Conservation (phyloP, 1,139 yeast species). For the Saccharomyces hybrid region DNA sequence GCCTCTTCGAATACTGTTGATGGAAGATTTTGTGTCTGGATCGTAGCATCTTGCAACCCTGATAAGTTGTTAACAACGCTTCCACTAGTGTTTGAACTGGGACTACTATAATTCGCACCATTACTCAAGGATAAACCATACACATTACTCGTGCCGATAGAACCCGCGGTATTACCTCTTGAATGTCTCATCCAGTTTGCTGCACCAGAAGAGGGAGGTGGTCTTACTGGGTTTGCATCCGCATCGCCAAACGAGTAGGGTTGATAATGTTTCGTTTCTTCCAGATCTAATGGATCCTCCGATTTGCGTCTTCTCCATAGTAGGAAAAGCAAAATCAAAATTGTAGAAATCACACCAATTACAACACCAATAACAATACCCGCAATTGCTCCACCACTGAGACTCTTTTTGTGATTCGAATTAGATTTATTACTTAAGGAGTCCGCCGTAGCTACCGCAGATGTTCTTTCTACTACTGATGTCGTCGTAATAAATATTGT, state of each 20-base stretch:
- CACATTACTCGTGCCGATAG: not conserved
- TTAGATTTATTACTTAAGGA: not conserved
- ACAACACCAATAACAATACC: slow-evolving; percentile 64
- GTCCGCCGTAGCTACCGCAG: slow-evolving; percentile 11
- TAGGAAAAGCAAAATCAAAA: slow-evolving; percentile 34
- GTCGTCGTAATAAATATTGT: slow-evolving; percentile 19
- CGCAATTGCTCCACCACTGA: slow-evolving; percentile 61
- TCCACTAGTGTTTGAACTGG: slow-evolving; percentile 8
- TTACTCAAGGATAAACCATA: not conserved
- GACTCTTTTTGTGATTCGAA: slow-evolving; percentile 7
- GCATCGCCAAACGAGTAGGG: slow-evolving; percentile 32
- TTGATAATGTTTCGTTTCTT: slow-evolving; percentile 31
- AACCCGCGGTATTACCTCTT: slow-evolving; percentile 11
- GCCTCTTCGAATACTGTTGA: slow-evolving; percentile 21
- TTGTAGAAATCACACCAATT: slow-evolving; percentile 40
- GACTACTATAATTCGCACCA: slow-evolving; percentile 2
- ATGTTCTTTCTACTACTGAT: slow-evolving; percentile 10
- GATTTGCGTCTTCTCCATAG: slow-evolving; percentile 34
- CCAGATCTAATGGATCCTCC: slow-evolving; percentile 17
- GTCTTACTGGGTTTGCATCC: slow-evolving; percentile 21
- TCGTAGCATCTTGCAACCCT: not conserved
- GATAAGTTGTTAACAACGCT: not conserved
- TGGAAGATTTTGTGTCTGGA: slow-evolving; percentile 8
- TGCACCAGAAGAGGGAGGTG: slow-evolving; percentile 12
- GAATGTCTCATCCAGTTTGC: slow-evolving; percentile 15